Conservation (phyloP, 305 asterid species). For the Fraxinus ornus region DNA sequence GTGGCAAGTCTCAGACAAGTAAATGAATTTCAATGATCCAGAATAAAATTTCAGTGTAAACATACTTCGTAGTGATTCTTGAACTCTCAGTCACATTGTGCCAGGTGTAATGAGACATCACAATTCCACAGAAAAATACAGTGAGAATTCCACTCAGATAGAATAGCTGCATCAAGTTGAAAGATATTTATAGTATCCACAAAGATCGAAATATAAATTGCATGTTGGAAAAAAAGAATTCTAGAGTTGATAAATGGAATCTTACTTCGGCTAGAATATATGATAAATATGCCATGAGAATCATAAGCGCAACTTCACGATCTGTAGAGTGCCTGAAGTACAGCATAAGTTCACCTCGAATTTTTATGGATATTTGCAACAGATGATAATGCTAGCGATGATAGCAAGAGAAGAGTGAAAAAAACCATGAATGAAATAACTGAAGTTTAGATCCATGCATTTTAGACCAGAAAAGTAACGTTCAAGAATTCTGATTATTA, state of each 20-base stretch:
- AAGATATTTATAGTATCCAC: neutral
- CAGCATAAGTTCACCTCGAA: neutral
- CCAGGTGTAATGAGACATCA: conserved; percentile 52
- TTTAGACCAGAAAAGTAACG: neutral
- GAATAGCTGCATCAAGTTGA: conserved; percentile 29
- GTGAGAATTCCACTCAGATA: conserved; percentile 45
- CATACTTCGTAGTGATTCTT: conserved; percentile 42
- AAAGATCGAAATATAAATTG: neutral
- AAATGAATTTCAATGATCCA: neutral
- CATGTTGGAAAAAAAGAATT: neutral
- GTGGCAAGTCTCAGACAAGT: neutral
- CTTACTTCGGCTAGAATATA: conserved; percentile 42
- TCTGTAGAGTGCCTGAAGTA: conserved; percentile 39
- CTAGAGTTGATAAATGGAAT: neutral
- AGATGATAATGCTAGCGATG: neutral
- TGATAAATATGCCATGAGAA: conserved; percentile 43
- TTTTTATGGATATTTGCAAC: neutral
- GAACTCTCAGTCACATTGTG: conserved; percentile 46
- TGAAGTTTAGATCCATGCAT: neutral
- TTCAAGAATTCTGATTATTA: neutral
- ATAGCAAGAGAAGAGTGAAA: neutral
- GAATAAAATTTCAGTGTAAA: neutral
- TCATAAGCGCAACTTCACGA: conserved; percentile 45
- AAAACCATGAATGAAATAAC: neutral
- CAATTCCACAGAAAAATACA: conserved; percentile 49